These are phyloP conservation scores for Suillus ampliporus DNA, from an alignment of 768 basidiomycete species.

Conservation along the genomic window DNA sequence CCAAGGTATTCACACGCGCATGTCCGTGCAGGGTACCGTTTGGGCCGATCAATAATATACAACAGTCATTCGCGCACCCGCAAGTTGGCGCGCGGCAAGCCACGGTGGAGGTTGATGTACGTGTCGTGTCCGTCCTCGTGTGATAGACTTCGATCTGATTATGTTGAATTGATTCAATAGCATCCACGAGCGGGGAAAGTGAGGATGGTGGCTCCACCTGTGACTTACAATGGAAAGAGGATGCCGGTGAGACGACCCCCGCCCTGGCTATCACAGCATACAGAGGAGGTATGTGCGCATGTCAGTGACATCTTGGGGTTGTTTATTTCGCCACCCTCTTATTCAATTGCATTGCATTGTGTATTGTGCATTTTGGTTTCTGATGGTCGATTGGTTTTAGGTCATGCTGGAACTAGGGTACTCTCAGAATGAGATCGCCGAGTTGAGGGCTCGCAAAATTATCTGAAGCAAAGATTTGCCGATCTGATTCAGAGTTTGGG, in stretches of 20 bases:
- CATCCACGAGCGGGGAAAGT: conserved; percentile 79
- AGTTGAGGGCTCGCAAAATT: conserved; percentile 48
- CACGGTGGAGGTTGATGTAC: conserved; percentile 79
- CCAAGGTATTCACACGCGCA: conserved; percentile 16
- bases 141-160: conserved; percentile 15
- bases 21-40: conserved; percentile 66
- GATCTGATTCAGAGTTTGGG: conserved; percentile 12
- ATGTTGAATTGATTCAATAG: conserved; percentile 33
- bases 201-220: conserved; percentile 82
- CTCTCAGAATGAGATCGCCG: conserved; percentile 42
- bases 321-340: conserved; percentile 5
- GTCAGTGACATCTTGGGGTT: conserved; percentile 2
- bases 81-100: conserved; percentile 79
- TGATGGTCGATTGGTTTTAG: conserved; percentile 30
- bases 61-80: conserved; percentile 89
- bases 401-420: conserved; percentile 51
- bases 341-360: conserved; percentile 1
- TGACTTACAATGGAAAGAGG: conserved; percentile 79
- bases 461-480: conserved; percentile 28
- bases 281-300: conserved; percentile 59
- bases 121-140: conserved; percentile 42
- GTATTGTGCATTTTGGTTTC: conserved; percentile 13
- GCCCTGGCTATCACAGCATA: conserved; percentile 89
- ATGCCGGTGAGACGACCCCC: conserved; percentile 80
- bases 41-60: conserved; percentile 92